Percentiles rank a stretch among this genome's conserved stretches.
Evolutionary conservation across 345 rosid genomes (phyloP).

Genomic region (Dipteronia sinensis): DNA sequence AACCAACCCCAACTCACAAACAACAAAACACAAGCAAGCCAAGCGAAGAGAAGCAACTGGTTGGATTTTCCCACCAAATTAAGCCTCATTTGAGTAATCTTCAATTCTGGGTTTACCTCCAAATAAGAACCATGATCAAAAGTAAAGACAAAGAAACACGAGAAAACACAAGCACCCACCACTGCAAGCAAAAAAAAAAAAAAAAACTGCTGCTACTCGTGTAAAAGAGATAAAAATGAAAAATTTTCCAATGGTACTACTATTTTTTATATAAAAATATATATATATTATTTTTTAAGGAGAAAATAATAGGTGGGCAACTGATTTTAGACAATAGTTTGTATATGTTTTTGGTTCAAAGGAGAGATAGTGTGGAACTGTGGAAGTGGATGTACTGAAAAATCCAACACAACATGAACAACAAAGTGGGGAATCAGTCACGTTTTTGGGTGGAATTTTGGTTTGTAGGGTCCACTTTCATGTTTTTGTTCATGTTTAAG

Average conservation of each 20-base stretch:
- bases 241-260: too few species aligned
- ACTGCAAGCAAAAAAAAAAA: too few species aligned
- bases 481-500: not conserved
- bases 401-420: not conserved
- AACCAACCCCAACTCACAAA: constrained; percentile 11
- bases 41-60: constrained; percentile 17
- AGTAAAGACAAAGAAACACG: not conserved
- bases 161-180: not conserved
- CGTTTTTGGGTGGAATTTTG: constrained; percentile 37
- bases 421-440: constrained; percentile 36
- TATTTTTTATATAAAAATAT: not conserved
- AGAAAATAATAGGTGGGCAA: not conserved
- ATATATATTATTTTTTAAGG: not conserved
- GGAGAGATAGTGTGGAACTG: not conserved
- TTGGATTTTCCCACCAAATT: constrained; percentile 9
- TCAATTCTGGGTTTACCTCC: not conserved
- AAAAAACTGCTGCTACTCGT: not conserved
- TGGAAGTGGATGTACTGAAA: not conserved
- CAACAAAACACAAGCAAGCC: not conserved
- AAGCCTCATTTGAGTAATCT: not conserved
- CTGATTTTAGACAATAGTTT: constrained; percentile 11
- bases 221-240: not conserved
- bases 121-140: not conserved
- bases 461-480: constrained; percentile 26
- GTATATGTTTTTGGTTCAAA: not conserved